A percentile compares a stretch with the other conserved stretches of the same genome.
phyloP scores from a whole-genome alignment of 2,329 filamentous ascomycete species.

The Pestalotiopsis fici region DNA sequence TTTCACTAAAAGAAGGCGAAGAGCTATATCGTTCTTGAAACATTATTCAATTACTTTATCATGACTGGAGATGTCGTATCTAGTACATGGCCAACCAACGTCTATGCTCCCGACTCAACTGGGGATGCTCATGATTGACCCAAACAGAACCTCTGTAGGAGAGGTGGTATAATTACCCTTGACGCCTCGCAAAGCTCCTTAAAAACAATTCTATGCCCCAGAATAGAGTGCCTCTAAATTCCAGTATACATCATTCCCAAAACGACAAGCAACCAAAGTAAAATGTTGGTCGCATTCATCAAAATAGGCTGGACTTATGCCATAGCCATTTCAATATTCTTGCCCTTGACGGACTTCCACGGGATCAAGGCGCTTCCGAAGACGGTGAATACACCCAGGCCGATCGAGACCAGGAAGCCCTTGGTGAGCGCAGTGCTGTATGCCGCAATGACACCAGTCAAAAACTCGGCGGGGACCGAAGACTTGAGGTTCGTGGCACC shows the following conservation, averaged over 20 bases:
- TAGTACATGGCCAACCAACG: neutral
- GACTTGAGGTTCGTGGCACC: conserved; percentile 39
- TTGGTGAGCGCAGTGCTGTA: conserved; percentile 46
- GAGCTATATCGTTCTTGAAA: neutral
- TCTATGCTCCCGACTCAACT: neutral
- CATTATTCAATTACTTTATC: neutral
- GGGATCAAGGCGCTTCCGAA: conserved; percentile 45
- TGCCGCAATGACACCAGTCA: conserved; percentile 35
- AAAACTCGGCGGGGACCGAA: conserved; percentile 25
- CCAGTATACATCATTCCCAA: neutral
- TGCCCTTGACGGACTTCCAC: conserved; percentile 59
- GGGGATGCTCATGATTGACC: neutral
- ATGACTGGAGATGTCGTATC: conserved; percentile 1
- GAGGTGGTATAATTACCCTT: neutral
- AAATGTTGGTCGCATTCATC: neutral
- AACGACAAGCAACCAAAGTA: neutral
- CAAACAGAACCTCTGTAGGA: neutral
- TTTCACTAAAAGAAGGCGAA: no score
- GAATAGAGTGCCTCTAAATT: neutral
- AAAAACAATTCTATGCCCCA: neutral
- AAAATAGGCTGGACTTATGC: neutral
- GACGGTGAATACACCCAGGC: conserved; percentile 44
- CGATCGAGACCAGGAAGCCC: conserved; percentile 44
- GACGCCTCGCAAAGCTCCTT: neutral
- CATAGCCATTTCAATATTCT: conserved; percentile 36